Percentiles rank a stretch among this genome's conserved stretches.
phyloP scores from a whole-genome alignment of 768 basidiomycete genomes.

The Boletus sp. region DNA sequence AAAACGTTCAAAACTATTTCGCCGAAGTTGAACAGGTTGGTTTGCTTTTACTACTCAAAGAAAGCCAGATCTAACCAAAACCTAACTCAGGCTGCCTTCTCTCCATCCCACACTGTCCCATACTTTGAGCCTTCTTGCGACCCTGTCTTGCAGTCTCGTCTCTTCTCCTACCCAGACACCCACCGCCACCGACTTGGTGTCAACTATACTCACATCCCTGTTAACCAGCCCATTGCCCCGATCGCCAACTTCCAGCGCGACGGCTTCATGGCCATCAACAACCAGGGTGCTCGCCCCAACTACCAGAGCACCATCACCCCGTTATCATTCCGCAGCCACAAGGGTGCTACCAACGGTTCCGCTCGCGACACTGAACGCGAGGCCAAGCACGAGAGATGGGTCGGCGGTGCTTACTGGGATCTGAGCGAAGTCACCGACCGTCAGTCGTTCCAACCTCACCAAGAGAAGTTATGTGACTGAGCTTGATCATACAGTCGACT shows the following conservation, averaged over 20 bases:
- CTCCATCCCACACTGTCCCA: conserved; percentile 83
- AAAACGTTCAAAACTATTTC: conserved; percentile 85
- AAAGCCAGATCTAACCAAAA: conserved; percentile 6
- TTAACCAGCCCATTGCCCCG: conserved; percentile 75
- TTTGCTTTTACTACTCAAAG: conserved; percentile 27
- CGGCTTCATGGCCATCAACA: conserved; percentile 64
- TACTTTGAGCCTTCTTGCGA: conserved; percentile 90
- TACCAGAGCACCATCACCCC: conserved; percentile 80
- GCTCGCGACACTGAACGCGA: conserved; percentile 39
- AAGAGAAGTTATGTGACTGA: not conserved
- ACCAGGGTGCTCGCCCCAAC: conserved; percentile 84
- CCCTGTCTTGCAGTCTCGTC: conserved; percentile 89
- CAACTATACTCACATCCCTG: conserved; percentile 85
- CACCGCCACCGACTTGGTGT: conserved; percentile 80
- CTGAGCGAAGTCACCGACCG: conserved; percentile 77
- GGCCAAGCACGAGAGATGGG: conserved; percentile 69
- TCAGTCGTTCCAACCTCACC: conserved; percentile 37
- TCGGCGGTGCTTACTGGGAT: conserved; percentile 67
- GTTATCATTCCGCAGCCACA: conserved; percentile 56
- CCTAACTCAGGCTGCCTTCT: conserved; percentile 62
- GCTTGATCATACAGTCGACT: conserved; percentile 55
- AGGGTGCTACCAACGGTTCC: conserved; percentile 44
- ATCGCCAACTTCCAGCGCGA: conserved; percentile 93
- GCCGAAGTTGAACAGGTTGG: conserved; percentile 90
- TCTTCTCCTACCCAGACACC: conserved; percentile 93